These are phyloP conservation scores for Pseudogymnoascus sp. DNA, from an alignment of 2,329 filamentous ascomycete genomes.

Conservation along the genomic window DNA sequence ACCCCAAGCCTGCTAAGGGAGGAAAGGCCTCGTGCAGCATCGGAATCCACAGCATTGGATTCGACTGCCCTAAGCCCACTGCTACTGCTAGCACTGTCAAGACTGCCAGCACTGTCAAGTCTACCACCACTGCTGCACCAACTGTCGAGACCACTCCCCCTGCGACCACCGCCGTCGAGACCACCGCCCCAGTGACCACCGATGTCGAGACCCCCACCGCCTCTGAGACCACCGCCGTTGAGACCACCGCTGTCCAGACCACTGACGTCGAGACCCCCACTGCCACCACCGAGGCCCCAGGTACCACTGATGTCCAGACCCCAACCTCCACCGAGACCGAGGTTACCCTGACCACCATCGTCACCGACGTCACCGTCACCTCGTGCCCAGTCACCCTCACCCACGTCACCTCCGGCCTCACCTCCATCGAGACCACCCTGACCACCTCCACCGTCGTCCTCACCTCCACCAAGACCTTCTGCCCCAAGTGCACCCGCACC, in stretches of 20 bases:
- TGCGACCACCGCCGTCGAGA: conserved; percentile 13
- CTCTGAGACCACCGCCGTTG: conserved; percentile 12
- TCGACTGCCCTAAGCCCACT: conserved; percentile 50
- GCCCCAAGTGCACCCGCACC: conserved; percentile 23
- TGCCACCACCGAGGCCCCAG: not conserved
- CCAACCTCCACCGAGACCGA: not conserved
- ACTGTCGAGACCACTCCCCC: conserved; percentile 18
- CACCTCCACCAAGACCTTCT: conserved; percentile 27
- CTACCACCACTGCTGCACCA: conserved; percentile 11
- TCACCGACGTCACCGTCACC: conserved; percentile 21
- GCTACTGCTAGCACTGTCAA: conserved; percentile 16
- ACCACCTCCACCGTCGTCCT: conserved; percentile 29
- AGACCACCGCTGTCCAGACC: not conserved
- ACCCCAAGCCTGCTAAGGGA: conserved; percentile 45
- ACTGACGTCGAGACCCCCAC: conserved; percentile 11
- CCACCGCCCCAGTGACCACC: conserved; percentile 15
- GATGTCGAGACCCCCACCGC: too few species aligned
- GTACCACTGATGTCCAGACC: not conserved
- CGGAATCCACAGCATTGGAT: conserved; percentile 65
- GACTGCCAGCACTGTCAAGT: conserved; percentile 16
- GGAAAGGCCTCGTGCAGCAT: conserved; percentile 56
- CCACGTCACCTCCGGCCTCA: conserved; percentile 17
- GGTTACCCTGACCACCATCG: conserved; percentile 13
- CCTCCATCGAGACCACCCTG: conserved; percentile 20
- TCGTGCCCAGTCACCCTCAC: conserved; percentile 23